Evolutionary conservation across 2,329 filamentous ascomycete species (phyloP).

Genomic region (Colletotrichum falcatum): DNA sequence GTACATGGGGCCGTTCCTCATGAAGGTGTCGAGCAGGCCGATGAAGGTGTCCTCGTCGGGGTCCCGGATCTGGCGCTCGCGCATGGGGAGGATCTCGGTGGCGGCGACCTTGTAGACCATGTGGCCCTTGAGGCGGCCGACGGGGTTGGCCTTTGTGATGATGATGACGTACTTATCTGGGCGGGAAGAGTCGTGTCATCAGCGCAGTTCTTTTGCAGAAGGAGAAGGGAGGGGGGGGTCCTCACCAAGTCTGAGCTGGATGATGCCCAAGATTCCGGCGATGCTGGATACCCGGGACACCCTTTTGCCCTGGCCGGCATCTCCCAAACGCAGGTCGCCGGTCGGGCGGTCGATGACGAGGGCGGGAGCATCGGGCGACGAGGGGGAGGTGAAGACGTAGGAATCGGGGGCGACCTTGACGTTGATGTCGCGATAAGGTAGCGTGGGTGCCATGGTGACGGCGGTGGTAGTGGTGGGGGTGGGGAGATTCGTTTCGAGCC

Average conservation of each 20-base stretch:
- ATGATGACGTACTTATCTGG: slow-evolving; percentile 94
- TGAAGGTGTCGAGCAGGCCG: slow-evolving; percentile 80
- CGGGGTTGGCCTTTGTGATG: slow-evolving; percentile 92
- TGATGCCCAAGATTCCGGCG: slow-evolving; percentile 92
- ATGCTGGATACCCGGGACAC: slow-evolving; percentile 84
- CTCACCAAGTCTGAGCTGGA: slow-evolving; percentile 91
- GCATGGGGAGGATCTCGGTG: slow-evolving; percentile 93
- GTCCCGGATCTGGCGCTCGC: slow-evolving; percentile 91
- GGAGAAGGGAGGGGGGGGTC: slow-evolving; percentile 28
- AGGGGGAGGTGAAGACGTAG: slow-evolving; percentile 97
- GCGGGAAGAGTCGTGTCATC: slow-evolving; percentile 11
- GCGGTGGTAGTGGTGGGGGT: slow-evolving; percentile 2
- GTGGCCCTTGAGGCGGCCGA: slow-evolving; percentile 93
- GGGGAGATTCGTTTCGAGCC: slow-evolving; percentile 7
- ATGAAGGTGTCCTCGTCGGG: slow-evolving; percentile 95
- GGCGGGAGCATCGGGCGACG: slow-evolving; percentile 87
- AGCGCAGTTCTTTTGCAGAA: slow-evolving; percentile 8
- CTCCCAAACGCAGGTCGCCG: slow-evolving; percentile 87
- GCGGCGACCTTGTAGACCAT: slow-evolving; percentile 94
- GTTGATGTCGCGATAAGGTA: slow-evolving; percentile 96
- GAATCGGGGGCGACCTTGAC: slow-evolving; percentile 91
- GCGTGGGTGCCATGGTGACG: slow-evolving; percentile 54
- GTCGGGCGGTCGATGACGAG: slow-evolving; percentile 92
- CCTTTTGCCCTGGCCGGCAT: slow-evolving; percentile 83
- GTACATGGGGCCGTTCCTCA: slow-evolving; percentile 91